phyloP scores from a whole-genome alignment of 1,284 basidiomycete species.

The Ceratobasidium sp. region DNA sequence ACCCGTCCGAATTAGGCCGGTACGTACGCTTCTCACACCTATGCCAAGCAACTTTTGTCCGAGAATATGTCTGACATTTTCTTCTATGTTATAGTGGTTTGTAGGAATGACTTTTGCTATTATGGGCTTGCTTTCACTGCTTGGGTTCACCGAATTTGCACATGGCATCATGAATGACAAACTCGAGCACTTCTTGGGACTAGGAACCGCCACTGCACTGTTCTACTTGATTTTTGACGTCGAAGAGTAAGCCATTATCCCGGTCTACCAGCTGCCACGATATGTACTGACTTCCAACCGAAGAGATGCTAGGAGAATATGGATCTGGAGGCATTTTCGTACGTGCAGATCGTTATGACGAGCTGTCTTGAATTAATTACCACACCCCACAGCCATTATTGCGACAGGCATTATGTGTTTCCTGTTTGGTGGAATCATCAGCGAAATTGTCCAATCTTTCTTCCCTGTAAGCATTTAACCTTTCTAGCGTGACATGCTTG shows the following conservation, averaged over 20 bases:
- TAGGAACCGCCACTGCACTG: slow-evolving; percentile 77
- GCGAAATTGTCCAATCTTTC: slow-evolving; percentile 84
- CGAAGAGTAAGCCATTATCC: slow-evolving; percentile 69
- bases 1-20: slow-evolving; percentile 77
- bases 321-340: slow-evolving; percentile 81
- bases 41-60: not conserved
- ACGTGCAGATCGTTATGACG: not conserved
- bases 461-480: slow-evolving; percentile 71
- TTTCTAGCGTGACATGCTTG: slow-evolving; percentile 25
- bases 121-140: slow-evolving; percentile 72
- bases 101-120: slow-evolving; percentile 69
- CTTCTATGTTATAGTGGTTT: slow-evolving; percentile 69
- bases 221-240: slow-evolving; percentile 91
- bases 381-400: slow-evolving; percentile 60
- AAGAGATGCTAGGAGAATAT: slow-evolving; percentile 77
- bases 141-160: slow-evolving; percentile 78
- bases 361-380: not conserved
- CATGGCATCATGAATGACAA: slow-evolving; percentile 60
- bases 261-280: slow-evolving; percentile 14
- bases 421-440: slow-evolving; percentile 83
- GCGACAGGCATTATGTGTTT: slow-evolving; percentile 76
- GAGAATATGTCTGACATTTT: slow-evolving; percentile 41
- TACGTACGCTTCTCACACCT: slow-evolving; percentile 54
- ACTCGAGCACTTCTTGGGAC: slow-evolving; percentile 84
- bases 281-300: not conserved